A percentile compares a stretch with the other conserved stretches of the same genome.
Conservation (phyloP, 1,284 basidiomycete species). For the Ganoderma resinaceum region DNA sequence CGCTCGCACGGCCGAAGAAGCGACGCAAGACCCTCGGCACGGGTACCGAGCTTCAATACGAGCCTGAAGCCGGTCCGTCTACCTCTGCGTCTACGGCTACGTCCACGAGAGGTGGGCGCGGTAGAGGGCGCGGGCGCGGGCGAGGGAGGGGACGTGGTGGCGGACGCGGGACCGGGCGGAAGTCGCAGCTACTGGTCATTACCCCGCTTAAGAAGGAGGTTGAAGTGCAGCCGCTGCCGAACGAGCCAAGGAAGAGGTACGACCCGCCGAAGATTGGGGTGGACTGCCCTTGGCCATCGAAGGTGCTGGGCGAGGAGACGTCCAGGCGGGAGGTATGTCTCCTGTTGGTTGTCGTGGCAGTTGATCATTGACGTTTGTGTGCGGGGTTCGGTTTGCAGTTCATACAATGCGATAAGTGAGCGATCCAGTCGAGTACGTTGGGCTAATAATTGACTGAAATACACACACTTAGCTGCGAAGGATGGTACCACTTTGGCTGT, state of each 20-base stretch:
- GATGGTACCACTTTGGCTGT: constrained; percentile 31
- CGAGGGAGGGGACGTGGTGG: constrained; percentile 1
- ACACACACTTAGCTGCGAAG: constrained; percentile 19
- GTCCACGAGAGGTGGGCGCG: not conserved
- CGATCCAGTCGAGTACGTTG: not conserved
- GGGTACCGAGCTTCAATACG: not conserved
- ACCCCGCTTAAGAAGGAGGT: not conserved
- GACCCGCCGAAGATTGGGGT: constrained; percentile 23
- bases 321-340: constrained; percentile 27
- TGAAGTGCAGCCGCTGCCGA: not conserved
- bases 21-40: constrained; percentile 20
- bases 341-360: too few species aligned
- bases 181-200: constrained; percentile 1
- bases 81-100: not conserved
- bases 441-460: not conserved
- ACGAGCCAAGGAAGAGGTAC: constrained; percentile 11
- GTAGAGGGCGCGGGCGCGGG: constrained; percentile 4
- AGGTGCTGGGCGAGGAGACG: constrained; percentile 21
- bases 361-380: not conserved
- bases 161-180: not conserved
- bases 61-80: not conserved
- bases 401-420: constrained; percentile 26
- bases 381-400: constrained; percentile 9
- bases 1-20: constrained; percentile 13
- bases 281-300: constrained; percentile 27